Conservation (phyloP, 1,139 yeast genomes). For the Yarrowia galli region DNA sequence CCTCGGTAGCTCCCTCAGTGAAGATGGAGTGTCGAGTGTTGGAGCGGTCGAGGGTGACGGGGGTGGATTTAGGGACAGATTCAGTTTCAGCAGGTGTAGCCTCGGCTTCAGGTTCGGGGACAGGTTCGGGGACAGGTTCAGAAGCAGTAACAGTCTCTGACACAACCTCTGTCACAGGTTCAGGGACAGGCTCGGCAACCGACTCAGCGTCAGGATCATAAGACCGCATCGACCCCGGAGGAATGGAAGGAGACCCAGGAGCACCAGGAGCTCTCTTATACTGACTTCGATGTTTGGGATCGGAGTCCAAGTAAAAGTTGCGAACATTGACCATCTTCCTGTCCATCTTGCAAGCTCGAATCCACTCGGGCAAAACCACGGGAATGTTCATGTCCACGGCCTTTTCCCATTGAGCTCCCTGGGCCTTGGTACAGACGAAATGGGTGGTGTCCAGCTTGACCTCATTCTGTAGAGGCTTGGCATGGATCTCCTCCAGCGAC, state of each 20-base stretch:
- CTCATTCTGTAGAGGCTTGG: slow-evolving; percentile 73
- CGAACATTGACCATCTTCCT: slow-evolving; percentile 92
- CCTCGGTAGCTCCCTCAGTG: slow-evolving; percentile 37
- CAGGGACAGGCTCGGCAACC: not conserved
- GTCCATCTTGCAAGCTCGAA: slow-evolving; percentile 90
- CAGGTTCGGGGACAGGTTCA: not conserved
- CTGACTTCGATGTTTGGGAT: slow-evolving; percentile 51
- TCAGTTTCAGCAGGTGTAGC: not conserved
- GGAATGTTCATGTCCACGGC: slow-evolving; percentile 92
- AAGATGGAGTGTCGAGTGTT: slow-evolving; percentile 12
- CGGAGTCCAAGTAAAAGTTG: slow-evolving; percentile 59
- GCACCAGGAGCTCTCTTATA: slow-evolving; percentile 42
- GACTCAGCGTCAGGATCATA: not conserved
- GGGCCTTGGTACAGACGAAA: slow-evolving; percentile 78
- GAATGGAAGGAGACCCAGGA: not conserved
- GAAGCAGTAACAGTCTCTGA: slow-evolving; percentile 8
- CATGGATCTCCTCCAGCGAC: slow-evolving; percentile 77
- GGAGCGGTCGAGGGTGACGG: not conserved
- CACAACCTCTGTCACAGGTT: not conserved
- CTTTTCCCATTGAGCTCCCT: slow-evolving; percentile 69
- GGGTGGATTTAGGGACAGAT: not conserved
- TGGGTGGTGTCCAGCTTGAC: slow-evolving; percentile 95
- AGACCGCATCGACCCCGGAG: not conserved
- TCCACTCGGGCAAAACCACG: slow-evolving; percentile 95
- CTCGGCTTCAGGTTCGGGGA: not conserved